phyloP scores from a whole-genome alignment of 352 stramenopile genomes.

The Globisporangium heterothallicum region DNA sequence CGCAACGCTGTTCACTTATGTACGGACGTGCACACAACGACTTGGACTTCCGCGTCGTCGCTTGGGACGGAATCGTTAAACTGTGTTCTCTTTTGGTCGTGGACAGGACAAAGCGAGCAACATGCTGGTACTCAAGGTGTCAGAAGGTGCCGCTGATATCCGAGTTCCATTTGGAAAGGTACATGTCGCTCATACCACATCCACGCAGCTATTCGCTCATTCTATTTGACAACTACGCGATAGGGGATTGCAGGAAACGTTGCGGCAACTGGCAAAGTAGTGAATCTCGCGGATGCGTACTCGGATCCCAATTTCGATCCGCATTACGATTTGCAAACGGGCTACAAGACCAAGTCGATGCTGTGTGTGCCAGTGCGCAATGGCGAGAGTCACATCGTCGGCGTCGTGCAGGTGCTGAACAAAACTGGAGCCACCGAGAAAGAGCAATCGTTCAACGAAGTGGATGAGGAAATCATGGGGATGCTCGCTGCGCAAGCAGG shows the following conservation, averaged over 20 bases:
- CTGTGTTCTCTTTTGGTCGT: not conserved
- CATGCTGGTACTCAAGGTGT: conserved; percentile 82
- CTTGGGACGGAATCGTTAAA: not conserved
- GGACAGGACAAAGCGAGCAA: conserved; percentile 61
- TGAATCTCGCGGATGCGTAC: conserved; percentile 93
- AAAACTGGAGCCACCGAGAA: conserved; percentile 59
- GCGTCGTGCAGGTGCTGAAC: conserved; percentile 90
- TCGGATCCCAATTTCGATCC: conserved; percentile 90
- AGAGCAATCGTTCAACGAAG: conserved; percentile 62
- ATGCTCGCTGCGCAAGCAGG: conserved; percentile 85
- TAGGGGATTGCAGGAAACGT: conserved; percentile 88
- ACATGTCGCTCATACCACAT: too few species aligned
- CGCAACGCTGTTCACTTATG: conserved; percentile 87
- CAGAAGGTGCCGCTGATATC: conserved; percentile 83
- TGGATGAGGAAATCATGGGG: conserved; percentile 85
- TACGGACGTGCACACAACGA: too few species aligned
- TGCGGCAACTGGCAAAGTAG: conserved; percentile 61
- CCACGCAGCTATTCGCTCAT: too few species aligned
- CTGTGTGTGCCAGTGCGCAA: conserved; percentile 89
- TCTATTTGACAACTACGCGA: not conserved
- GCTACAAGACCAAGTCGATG: conserved; percentile 89
- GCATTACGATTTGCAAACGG: conserved; percentile 88
- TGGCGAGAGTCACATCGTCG: conserved; percentile 71
- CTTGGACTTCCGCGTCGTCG: too few species aligned
- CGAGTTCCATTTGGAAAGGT: conserved; percentile 77